These are phyloP conservation scores for Cytidiella melzeri DNA, from an alignment of 768 basidiomycete genomes.

Conservation along the genomic window DNA sequence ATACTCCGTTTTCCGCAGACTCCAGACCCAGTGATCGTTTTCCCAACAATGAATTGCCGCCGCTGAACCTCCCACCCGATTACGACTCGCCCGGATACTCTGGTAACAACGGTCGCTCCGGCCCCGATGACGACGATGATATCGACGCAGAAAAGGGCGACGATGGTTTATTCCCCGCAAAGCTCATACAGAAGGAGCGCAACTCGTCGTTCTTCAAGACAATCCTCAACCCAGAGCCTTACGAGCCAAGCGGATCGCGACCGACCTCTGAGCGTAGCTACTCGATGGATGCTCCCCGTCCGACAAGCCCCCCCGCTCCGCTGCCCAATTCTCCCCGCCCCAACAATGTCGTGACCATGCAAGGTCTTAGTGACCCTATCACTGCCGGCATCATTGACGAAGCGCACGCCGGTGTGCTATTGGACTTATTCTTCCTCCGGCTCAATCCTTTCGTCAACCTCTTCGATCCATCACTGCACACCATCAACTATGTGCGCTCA, in stretches of 20 bases:
- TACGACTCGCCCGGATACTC: neutral
- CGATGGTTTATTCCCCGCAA: slow-evolving; percentile 57
- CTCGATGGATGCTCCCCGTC: slow-evolving; percentile 19
- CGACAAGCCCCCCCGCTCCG: slow-evolving; percentile 6
- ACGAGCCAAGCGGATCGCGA: slow-evolving; percentile 23
- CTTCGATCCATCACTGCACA: slow-evolving; percentile 84
- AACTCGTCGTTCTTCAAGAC: slow-evolving; percentile 82
- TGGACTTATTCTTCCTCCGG: slow-evolving; percentile 75
- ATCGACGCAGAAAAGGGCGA: slow-evolving; percentile 46
- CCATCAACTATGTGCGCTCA: slow-evolving; percentile 70
- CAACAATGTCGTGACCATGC: neutral
- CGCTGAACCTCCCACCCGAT: slow-evolving; percentile 35
- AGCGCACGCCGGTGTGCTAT: slow-evolving; percentile 62
- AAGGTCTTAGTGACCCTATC: slow-evolving; percentile 51
- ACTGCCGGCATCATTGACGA: slow-evolving; percentile 65
- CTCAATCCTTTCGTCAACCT: slow-evolving; percentile 87
- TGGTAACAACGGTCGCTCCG: neutral
- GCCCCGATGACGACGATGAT: slow-evolving; percentile 65
- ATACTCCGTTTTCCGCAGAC: slow-evolving; percentile 30
- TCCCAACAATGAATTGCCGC: slow-evolving; percentile 42
- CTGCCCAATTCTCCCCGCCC: slow-evolving; percentile 11
- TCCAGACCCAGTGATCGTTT: slow-evolving; percentile 31
- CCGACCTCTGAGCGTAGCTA: slow-evolving; percentile 11
- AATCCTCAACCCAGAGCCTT: slow-evolving; percentile 68
- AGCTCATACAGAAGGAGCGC: slow-evolving; percentile 65